Evolutionary conservation across 1,139 yeast genomes (phyloP).

Genomic region (Debaryomycetaceae sp.): DNA sequence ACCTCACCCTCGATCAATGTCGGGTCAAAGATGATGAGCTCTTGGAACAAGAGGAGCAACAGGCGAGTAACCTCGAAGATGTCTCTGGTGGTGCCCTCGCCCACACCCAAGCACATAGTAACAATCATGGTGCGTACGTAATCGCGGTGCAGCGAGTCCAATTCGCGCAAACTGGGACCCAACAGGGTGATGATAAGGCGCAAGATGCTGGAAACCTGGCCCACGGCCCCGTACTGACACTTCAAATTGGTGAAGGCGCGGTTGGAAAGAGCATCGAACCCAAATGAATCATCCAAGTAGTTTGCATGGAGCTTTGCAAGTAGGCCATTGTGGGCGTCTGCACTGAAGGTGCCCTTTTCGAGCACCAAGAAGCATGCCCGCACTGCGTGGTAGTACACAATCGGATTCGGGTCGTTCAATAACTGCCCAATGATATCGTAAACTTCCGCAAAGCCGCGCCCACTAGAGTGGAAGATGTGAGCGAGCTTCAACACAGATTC

Average conservation of each 20-base stretch:
- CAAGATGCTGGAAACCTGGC: conserved; percentile 21
- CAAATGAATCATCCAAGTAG: conserved; percentile 48
- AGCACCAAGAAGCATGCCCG: conserved; percentile 55
- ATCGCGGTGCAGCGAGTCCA: conserved; percentile 12
- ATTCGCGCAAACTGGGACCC: conserved; percentile 34
- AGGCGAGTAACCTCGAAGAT: conserved; percentile 21
- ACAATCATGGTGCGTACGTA: conserved; percentile 29
- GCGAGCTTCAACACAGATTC: conserved; percentile 60
- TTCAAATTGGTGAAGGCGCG: conserved; percentile 26
- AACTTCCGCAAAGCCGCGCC: conserved; percentile 35
- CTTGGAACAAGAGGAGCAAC: conserved; percentile 32
- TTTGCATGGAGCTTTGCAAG: conserved; percentile 43
- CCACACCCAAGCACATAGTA: conserved; percentile 30
- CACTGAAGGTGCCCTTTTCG: conserved; percentile 21
- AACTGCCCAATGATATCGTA: conserved; percentile 59
- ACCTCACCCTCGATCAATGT: conserved; percentile 30
- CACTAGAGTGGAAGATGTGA: conserved; percentile 45
- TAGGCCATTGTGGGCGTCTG: conserved; percentile 26
- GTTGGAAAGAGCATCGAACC: conserved; percentile 29
- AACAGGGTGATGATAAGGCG: conserved; percentile 31
- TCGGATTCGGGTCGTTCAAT: conserved; percentile 77
- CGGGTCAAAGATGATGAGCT: conserved; percentile 38
- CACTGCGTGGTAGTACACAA: conserved; percentile 71
- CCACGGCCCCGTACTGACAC: conserved; percentile 23
- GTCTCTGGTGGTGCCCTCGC: conserved; percentile 27